These are phyloP conservation scores for Podaxis rugospora DNA, from an alignment of 768 basidiomycete species.

Conservation along the genomic window DNA sequence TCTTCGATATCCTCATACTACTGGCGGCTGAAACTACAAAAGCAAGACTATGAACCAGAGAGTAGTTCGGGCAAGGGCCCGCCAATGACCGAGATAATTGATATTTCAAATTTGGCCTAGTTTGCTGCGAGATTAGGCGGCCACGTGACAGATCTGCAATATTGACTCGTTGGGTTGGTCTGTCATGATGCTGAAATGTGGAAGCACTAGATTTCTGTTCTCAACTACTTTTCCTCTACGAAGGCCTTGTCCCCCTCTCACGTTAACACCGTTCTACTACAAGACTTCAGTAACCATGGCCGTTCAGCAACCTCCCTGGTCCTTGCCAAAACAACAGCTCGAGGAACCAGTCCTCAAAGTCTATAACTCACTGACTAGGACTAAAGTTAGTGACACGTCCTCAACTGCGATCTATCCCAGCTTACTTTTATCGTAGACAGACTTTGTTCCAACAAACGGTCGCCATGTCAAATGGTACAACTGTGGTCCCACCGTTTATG, in stretches of 20 bases:
- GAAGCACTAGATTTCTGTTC: conserved; percentile 13
- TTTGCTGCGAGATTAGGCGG: not conserved
- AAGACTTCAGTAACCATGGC: conserved; percentile 36
- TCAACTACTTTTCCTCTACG: not conserved
- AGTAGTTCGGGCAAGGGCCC: too few species aligned
- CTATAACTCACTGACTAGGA: conserved; percentile 89
- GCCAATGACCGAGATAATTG: too few species aligned
- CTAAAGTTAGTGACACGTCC: conserved; percentile 60
- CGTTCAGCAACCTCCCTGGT: conserved; percentile 60
- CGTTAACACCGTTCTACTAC: conserved; percentile 9
- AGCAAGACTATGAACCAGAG: too few species aligned
- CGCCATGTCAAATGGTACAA: conserved; percentile 96
- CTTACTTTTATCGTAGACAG: conserved; percentile 43
- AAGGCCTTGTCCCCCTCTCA: not conserved
- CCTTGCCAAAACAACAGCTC: conserved; percentile 33
- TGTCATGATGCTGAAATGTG: conserved; percentile 8
- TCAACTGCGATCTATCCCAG: not conserved
- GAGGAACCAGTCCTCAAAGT: conserved; percentile 71
- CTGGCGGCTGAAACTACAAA: too few species aligned
- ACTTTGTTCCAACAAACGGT: conserved; percentile 67
- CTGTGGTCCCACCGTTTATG: conserved; percentile 98
- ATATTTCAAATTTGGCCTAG: not conserved
- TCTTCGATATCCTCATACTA: not conserved
- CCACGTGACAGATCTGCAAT: conserved; percentile 19
- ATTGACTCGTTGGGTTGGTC: conserved; percentile 10